phyloP scores from a whole-genome alignment of 257 asterid species.

The Coffea eugenioides region DNA sequence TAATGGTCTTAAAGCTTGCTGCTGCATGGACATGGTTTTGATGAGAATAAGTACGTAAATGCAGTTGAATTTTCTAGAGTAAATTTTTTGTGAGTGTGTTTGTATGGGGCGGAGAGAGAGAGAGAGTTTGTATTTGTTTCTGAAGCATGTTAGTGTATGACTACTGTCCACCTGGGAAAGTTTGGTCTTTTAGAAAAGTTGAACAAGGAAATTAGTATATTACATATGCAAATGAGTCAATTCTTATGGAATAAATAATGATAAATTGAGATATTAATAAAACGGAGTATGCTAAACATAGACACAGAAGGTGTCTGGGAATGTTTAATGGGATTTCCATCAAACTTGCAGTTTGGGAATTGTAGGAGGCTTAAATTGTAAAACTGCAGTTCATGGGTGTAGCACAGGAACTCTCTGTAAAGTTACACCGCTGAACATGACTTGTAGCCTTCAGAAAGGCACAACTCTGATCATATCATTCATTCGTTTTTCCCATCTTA shows the following conservation, averaged over 20 bases:
- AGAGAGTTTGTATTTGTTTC: not conserved
- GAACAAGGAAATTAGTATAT: not conserved
- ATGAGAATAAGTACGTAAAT: not conserved
- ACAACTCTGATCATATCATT: too few relatives aligned
- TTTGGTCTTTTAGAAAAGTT: not conserved
- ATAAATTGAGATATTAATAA: too few relatives aligned
- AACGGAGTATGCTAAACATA: too few relatives aligned
- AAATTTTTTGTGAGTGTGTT: not conserved
- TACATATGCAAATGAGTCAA: too few relatives aligned
- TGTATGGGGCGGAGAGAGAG: not conserved
- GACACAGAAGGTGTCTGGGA: too few relatives aligned
- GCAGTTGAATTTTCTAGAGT: not conserved
- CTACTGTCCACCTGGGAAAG: not conserved
- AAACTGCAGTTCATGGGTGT: not conserved
- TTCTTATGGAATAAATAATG: too few relatives aligned
- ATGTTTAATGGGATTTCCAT: too few relatives aligned
- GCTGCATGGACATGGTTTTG: not conserved
- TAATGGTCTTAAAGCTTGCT: not conserved
- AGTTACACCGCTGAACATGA: not conserved
- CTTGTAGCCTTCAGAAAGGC: not conserved
- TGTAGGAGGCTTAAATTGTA: not conserved
- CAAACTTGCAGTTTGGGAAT: too few relatives aligned
- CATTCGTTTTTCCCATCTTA: not conserved
- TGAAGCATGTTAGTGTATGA: not conserved
- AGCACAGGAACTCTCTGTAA: too few relatives aligned